Base-by-base conservation (phyloP, 2,329 filamentous ascomycete genomes). In the Kalmusia sp. region DNA sequence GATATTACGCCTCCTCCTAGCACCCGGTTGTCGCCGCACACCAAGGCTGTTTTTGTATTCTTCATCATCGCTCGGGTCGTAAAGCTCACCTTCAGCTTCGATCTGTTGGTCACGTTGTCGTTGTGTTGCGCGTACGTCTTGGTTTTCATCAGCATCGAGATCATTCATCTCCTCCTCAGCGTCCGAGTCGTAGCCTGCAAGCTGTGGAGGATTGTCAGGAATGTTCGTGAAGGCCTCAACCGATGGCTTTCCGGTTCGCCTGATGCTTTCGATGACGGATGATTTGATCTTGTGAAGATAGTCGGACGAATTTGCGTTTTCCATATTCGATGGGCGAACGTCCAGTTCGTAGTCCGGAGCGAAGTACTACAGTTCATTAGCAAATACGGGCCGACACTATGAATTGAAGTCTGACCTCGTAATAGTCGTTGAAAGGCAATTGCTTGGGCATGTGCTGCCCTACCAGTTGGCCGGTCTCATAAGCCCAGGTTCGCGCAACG, bases 401-500 rank as follows among this genome's bases (percentile, higher is more conserved):
- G 24, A 41, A 49, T 40, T 6, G 45, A 38, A 17, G 38, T 33
- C 75, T 65, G 70, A 83, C 82, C 72, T 89, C 87, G 69, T 98
- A 98, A 75, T 98, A 98, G 79, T 98, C 93, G 59, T 96, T 98
- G 75, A 92, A 98, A 0, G 93, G 93, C 34, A 98, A 82, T n/a
- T 90, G 87, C 4, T 89, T 83, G 9, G 86, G 83, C 83, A 98
- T 91, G 25, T 91, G 84, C 55, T 93, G 86, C 24, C 91, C 91
- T 17, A 97, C 91, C 7, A 98, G 83, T 53, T 92, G 84, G 61
- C 93, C 93, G 1, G 80, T 82, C 85, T 97, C 78, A 64, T 80
- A 84, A 19, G 80, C 80, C 85, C 84, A 87, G 1, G 86, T 88
- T 43, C 86, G 80, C 12, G 80, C 79, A 19, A 82, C 62, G 77